Evolutionary conservation across 176 grass and related monocot genomes (phyloP), one percentile per base, ranked within the genome.

Genomic region (Oryza brachyantha): DNA sequence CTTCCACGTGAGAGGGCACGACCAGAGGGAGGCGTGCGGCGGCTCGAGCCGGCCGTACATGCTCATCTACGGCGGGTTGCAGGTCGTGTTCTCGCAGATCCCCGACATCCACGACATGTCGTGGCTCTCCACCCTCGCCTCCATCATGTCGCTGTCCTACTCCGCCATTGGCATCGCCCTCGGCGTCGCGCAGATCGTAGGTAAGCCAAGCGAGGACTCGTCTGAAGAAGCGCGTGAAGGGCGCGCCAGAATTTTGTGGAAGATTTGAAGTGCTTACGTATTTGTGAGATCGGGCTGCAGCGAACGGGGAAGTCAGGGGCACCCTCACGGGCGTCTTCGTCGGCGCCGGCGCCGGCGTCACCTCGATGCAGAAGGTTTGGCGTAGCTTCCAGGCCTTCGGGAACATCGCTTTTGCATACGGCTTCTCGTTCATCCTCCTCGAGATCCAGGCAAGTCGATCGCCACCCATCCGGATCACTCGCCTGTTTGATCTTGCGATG

Each of bases 51-150:
- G 24, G 29, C 72, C 61, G 38, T 84, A 84, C 73, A 84, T 84
- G 66, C 25, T 75, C 48, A 11, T 84, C 22, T 84, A 70, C 82
- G 73, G 82, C 34, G 3, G 45, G 26, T 28, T 66, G 82, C 48
- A 84, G 82, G 17, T 84, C 50, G 37, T 59, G 35, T 81, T 81
- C 66, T 81, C 78, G 66, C 78, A 81, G 54, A 81, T 81, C 52
- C 78, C 78, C 7, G 52, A 68, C 36, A 21, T 81, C 26, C 13
- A 61, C 7, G 21, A 55, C 2, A 59, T 71, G 13, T 69, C 10
- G 65, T 80, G 77, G 77, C 77, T 80, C 34, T 80, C 64, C 65
- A 80, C 6, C 13, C 46, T 55, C 21, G 50, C 50, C 50, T 55
- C 50, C 21, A 21, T 8, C 50, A 55, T 55, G 50, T 55, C 50